phyloP scores from a whole-genome alignment of 169 alveolate genomes.

The Plasmodium billcollinsi region DNA sequence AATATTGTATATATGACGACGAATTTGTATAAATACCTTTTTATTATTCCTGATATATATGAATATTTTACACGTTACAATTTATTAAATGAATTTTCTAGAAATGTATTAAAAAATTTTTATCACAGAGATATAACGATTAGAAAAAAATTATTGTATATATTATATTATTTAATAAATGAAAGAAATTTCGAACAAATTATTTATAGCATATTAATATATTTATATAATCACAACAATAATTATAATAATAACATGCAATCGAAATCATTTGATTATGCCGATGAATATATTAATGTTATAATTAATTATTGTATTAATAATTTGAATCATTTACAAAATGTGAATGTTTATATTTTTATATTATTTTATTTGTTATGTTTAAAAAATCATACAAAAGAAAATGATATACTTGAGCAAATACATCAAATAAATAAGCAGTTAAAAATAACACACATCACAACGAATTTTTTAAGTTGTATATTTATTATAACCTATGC shows the following conservation, averaged over 20 bases:
- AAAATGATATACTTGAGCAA: conserved; percentile 1
- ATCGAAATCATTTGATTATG: background rate
- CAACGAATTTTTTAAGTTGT: conserved; percentile 43
- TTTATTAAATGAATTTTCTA: conserved; percentile 5
- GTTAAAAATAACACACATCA: conserved; percentile 8
- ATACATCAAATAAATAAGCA: background rate
- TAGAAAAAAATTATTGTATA: conserved; percentile 29
- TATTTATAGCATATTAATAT: conserved; percentile 3
- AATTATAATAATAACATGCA: background rate
- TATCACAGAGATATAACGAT: conserved; percentile 26
- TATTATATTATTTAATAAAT: conserved; percentile 35
- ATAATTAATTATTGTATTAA: conserved; percentile 33
- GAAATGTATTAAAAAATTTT: conserved; percentile 13
- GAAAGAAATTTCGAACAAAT: conserved; percentile 22
- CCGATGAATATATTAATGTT: conserved; percentile 38
- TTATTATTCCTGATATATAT: conserved; percentile 11
- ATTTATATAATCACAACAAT: background rate
- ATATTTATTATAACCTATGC: conserved; percentile 40
- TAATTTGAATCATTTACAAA: conserved; percentile 1
- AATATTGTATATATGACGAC: conserved; percentile 37
- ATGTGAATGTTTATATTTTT: conserved; percentile 28
- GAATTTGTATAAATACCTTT: conserved; percentile 14
- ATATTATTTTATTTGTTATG: conserved; percentile 47
- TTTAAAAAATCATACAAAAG: conserved; percentile 40
- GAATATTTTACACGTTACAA: background rate